These are phyloP conservation scores for Crucibulum parvulum DNA, from an alignment of 1,284 basidiomycete genomes.

Conservation along the genomic window DNA sequence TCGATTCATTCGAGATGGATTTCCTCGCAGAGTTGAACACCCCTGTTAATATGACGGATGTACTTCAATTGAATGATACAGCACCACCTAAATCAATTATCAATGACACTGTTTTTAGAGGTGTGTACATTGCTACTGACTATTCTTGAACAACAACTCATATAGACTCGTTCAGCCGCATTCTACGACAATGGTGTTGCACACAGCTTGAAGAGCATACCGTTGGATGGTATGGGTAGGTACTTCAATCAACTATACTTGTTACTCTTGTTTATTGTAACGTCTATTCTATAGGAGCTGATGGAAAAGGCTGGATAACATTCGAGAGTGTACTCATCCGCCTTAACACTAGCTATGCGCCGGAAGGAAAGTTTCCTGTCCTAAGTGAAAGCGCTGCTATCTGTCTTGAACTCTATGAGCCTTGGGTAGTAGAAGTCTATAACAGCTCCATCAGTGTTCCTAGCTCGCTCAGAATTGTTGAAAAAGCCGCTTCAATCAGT, in stretches of 20 bases:
- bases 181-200: conserved; percentile 39
- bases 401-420: conserved; percentile 48
- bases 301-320: conserved; percentile 40
- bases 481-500: conserved; percentile 25
- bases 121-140: not conserved
- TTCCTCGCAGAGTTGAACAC: not conserved
- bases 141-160: no score
- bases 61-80: not conserved
- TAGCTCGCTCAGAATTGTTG: conserved; percentile 33
- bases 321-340: conserved; percentile 46
- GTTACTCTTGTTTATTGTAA: no score
- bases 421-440: conserved; percentile 48
- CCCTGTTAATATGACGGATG: not conserved
- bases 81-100: not conserved
- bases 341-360: conserved; percentile 45
- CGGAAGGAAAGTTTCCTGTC: conserved; percentile 37
- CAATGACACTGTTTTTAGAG: conserved; percentile 10
- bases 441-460: conserved; percentile 39
- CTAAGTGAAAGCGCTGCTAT: conserved; percentile 34
- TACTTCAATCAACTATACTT: no score
- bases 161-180: not conserved
- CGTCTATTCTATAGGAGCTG: conserved; percentile 18
- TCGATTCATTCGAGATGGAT: no score
- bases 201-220: conserved; percentile 38
- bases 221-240: conserved; percentile 32